These are phyloP conservation scores for Picochlorum sp. DNA, from an alignment of 139 green algal species.

Conservation along the genomic window DNA sequence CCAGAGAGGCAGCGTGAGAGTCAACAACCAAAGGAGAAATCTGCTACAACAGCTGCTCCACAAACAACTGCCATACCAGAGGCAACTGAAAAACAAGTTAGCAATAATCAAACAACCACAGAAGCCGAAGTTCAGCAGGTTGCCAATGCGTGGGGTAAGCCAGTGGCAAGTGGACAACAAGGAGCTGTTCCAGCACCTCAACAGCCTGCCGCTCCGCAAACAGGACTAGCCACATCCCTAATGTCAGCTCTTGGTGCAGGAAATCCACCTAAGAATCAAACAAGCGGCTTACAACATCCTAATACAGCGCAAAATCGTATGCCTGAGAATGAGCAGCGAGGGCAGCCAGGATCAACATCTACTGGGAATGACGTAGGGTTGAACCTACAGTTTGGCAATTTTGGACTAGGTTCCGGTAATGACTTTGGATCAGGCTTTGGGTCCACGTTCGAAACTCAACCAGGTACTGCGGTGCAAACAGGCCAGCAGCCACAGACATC, in stretches of 20 bases:
- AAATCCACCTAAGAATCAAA: not conserved
- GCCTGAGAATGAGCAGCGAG: not conserved
- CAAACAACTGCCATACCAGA: not conserved
- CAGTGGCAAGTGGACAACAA: not conserved
- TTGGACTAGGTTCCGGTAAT: conserved; percentile 16
- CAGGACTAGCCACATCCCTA: not conserved
- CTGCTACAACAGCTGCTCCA: not conserved
- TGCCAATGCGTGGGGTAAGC: conserved; percentile 21
- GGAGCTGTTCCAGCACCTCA: not conserved
- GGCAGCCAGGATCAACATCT: not conserved
- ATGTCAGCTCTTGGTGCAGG: conserved; percentile 12
- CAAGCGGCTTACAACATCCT: not conserved
- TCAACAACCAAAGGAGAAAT: not conserved
- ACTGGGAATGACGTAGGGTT: conserved; percentile 14
- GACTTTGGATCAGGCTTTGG: conserved; percentile 14
- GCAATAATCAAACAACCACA: not conserved
- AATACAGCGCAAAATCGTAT: conserved; percentile 14
- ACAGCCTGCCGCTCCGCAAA: not conserved
- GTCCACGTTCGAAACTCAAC: not conserved
- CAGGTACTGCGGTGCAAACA: conserved; percentile 8
- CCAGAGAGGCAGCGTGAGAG: not conserved
- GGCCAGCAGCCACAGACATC: conserved; percentile 2
- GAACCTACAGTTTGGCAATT: conserved; percentile 37
- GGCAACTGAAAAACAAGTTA: not conserved
- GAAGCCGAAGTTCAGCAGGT: not conserved